phyloP scores from a whole-genome alignment of 495 filamentous ascomycete species.

The Aspergillus leporis region DNA sequence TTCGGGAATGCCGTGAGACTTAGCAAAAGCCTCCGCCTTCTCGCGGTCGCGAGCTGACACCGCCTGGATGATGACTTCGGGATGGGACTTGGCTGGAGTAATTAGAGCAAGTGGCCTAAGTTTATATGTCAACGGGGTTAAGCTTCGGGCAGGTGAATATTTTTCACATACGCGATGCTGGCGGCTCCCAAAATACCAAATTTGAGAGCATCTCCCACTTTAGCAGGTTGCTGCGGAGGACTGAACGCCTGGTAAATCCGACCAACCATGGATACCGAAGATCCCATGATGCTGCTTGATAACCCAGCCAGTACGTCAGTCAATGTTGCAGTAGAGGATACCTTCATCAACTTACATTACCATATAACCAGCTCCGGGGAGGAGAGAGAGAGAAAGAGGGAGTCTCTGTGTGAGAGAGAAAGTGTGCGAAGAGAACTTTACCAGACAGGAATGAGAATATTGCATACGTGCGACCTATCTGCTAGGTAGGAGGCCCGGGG shows the following conservation, averaged over 20 bases:
- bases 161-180: constrained; percentile 26
- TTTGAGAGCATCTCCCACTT: constrained; percentile 29
- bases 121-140: neutral
- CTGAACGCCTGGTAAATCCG: constrained; percentile 24
- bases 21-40: constrained; percentile 56
- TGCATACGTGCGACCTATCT: too few species aligned
- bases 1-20: constrained; percentile 55
- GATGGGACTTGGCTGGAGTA: constrained; percentile 56
- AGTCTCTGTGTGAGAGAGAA: too few species aligned
- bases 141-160: neutral
- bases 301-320: too few species aligned
- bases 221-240: constrained; percentile 19
- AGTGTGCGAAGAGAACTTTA: too few species aligned
- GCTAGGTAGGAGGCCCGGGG: too few species aligned
- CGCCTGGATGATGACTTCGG: constrained; percentile 58
- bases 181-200: constrained; percentile 36
- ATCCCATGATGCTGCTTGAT: too few species aligned
- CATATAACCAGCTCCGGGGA: too few species aligned
- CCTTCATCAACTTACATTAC: too few species aligned
- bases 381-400: too few species aligned
- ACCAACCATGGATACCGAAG: neutral
- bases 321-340: too few species aligned
- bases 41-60: constrained; percentile 58
- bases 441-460: too few species aligned
- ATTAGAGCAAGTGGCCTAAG: constrained; percentile 55